Evolutionary conservation across 345 rosid genomes (phyloP).

Genomic region (Ceriops zippeliana): DNA sequence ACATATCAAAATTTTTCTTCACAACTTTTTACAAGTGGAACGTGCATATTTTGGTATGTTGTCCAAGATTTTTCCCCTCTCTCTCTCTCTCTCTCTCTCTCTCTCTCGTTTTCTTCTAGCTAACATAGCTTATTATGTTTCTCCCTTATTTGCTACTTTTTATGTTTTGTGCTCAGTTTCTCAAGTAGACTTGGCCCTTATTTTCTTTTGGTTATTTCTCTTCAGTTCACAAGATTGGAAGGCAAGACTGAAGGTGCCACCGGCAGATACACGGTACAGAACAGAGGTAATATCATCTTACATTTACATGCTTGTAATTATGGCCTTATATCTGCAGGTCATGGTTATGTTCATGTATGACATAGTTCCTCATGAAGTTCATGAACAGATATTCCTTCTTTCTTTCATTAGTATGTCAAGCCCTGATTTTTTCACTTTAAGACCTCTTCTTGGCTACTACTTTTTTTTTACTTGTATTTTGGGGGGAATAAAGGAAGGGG

Average conservation of each 20-base stretch:
- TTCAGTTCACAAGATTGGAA: constrained; percentile 88
- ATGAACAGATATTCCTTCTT: no score
- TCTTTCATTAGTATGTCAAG: no score
- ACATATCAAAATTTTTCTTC: background rate
- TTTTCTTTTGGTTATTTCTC: background rate
- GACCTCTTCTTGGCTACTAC: no score
- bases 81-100: background rate
- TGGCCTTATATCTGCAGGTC: background rate
- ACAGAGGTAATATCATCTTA: constrained; percentile 64
- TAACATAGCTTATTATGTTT: no score
- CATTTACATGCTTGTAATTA: background rate
- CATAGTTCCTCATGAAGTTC: no score
- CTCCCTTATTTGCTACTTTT: background rate
- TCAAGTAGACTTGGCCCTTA: background rate
- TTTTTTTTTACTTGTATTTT: no score
- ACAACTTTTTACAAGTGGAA: background rate
- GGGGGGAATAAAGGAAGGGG: no score
- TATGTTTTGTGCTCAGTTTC: background rate
- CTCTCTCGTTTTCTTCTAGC: no score
- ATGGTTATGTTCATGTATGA: no score
- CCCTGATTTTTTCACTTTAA: no score
- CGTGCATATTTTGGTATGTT: background rate
- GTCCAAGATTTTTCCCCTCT: background rate
- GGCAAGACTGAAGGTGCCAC: constrained; percentile 65
- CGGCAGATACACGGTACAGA: constrained; percentile 69